These are phyloP conservation scores for Rhododendron kiyosumense DNA, from an alignment of 148 eudicot species.

Conservation along the genomic window DNA sequence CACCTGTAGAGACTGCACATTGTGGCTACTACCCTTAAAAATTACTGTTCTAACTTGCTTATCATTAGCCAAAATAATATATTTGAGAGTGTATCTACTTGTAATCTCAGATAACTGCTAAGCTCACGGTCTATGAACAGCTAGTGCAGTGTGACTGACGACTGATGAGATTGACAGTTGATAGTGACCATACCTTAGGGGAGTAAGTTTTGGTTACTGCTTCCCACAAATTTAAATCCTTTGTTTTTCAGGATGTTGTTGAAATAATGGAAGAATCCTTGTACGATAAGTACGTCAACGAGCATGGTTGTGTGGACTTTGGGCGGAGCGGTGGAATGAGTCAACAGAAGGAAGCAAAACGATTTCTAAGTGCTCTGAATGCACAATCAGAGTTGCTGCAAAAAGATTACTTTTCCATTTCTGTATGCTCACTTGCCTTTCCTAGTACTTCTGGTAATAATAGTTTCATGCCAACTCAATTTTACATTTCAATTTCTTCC, in stretches of 20 bases:
- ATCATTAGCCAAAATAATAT: not conserved
- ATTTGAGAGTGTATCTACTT: not conserved
- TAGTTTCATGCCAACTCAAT: not conserved
- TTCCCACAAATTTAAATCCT: not conserved
- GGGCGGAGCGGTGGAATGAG: conserved; percentile 99
- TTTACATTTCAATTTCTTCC: conserved; percentile 13
- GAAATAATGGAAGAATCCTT: conserved; percentile 98
- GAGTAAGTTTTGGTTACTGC: not conserved
- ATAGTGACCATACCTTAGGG: not conserved
- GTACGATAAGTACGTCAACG: conserved; percentile 88
- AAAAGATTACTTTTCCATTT: conserved; percentile 84
- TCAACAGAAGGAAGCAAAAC: conserved; percentile 91
- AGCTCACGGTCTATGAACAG: not conserved
- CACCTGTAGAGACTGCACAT: not conserved
- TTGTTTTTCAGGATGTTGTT: conserved; percentile 69
- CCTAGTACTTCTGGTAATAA: not conserved
- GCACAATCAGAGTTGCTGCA: conserved; percentile 87
- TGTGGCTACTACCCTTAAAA: not conserved
- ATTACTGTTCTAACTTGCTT: not conserved
- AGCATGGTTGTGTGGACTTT: conserved; percentile 84
- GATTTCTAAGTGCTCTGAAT: conserved; percentile 85
- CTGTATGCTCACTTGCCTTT: conserved; percentile 45
- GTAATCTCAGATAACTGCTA: not conserved
- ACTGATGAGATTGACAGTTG: not conserved
- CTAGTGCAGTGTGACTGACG: not conserved